Base-by-base conservation (phyloP, 108 stramenopile species). In the Ochromonas danica region DNA sequence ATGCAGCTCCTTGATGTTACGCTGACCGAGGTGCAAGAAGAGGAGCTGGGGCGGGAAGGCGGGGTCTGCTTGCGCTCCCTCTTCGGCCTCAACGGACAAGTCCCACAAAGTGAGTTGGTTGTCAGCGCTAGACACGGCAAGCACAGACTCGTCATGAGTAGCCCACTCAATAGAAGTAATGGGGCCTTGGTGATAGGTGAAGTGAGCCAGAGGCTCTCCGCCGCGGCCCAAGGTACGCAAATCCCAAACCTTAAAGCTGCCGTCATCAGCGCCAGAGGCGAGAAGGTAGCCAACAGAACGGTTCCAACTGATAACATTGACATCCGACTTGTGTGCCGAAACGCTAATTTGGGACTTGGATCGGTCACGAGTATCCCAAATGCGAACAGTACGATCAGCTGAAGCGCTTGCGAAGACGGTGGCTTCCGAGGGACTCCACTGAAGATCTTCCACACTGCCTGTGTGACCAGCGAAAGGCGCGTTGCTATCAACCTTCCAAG, bases 301-400 rank as follows among this genome's bases (percentile, higher is more conserved):
- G 87, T 99, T 99, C 98, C 98, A 99, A 67, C 87, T 87, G 61
- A 95, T 85, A 25, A 97, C 98, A 85, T 99, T 99, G 38, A 99
- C 93, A 85, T 99, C 96, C 6, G 90, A 81, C 57, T 82, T 86
- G 42, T 83, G 81, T 28, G 91, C 90, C 70, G 90, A 85, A 42
- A 87, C 84, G 27, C 96, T 82, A 94, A 96, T 96, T 36, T 75
- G 72, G 81, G 93, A 79, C 38, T 85, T 79, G 70, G 84, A 78
- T 61, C 90, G 87, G 51, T 92, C 91, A 10, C 98, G 87, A 27
- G 89, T 88, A 81, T 98, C 98, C 88, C 94, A 97, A 33, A 98
- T 91, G 45, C 90, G 87, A 43, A 98, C 85, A 33, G 84, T 91
- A 71, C 90, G 87, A 79, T 94, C 94, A 0, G 89, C 93, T 3